Evolutionary conservation across 768 basidiomycete genomes (phyloP), one percentile per base, ranked within the genome.

Genomic region (Tulasnella sp.): DNA sequence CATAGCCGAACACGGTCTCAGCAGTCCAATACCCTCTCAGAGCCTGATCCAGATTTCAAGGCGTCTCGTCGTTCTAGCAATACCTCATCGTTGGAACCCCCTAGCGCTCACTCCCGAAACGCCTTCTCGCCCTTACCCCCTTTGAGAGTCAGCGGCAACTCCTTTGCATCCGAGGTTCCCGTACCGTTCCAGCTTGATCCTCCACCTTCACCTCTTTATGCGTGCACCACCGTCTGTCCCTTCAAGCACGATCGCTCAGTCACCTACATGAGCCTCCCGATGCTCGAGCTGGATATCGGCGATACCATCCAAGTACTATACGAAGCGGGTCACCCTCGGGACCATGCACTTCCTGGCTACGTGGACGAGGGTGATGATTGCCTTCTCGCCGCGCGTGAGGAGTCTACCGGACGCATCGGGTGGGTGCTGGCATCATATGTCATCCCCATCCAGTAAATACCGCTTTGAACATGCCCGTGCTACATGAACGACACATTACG

Each of bases 341-440:
- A 90, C 31, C 93, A 94, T 83, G 88, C 89, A 5, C 86, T 96
- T 60, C 94, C 94, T 3, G 84, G 96, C 79, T 91, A 92, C 83
- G 92, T 95, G 75, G 94, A 95, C 82, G 94, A 94, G 82, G 89
- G 89, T 16, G 90, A 90, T 69, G 94, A 95, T 83, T 95, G 94
- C 86, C 86, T 96, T 81, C 86, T 96, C 77, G 88, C 95, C 37
- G 93, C 92, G 81, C 87, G 93, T 64, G 90, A 92, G 84, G 85
- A 83, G 46, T 28, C n/a, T 34, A 79, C 64, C 18, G 89, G 90
- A 16, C 87, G 89, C 14, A 88, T 95, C 24, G 94, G 94, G 0
- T 95, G 94, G 94, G 92, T 92, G 3, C 85, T 96, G 81, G 94
- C 94, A 48, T 95, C 94, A 84, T 96, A 94, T 86, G 85, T 95